Evolutionary conservation across 1,284 basidiomycete genomes (phyloP).

Genomic region (Pholiota adiposa): DNA sequence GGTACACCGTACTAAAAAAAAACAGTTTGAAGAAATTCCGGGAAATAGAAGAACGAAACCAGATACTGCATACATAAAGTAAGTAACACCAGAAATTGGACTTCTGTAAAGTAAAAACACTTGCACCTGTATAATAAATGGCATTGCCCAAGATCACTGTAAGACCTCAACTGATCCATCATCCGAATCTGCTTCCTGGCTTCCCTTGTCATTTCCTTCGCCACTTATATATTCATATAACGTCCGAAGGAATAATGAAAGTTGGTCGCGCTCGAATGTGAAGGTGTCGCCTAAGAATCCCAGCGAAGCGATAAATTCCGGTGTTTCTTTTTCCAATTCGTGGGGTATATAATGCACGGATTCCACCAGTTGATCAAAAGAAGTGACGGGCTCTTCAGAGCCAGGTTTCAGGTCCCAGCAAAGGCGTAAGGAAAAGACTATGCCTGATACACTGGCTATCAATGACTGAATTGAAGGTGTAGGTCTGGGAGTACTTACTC

Average conservation of each 20-base stretch:
- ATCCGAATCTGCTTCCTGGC: conserved; percentile 39
- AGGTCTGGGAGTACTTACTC: conserved; percentile 38
- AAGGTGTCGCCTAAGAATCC: conserved; percentile 66
- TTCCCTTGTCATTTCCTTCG: conserved; percentile 35
- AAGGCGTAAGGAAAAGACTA: conserved; percentile 62
- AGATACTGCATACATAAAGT: conserved; percentile 4
- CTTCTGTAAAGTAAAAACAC: background rate
- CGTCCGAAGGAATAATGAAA: conserved; percentile 65
- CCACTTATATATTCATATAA: conserved; percentile 53
- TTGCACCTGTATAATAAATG: background rate
- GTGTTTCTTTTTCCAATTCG: conserved; percentile 62
- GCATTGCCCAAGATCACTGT: conserved; percentile 7
- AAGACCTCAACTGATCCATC: conserved; percentile 25
- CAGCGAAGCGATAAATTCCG: conserved; percentile 57
- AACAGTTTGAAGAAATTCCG: background rate
- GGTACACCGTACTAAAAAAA: background rate
- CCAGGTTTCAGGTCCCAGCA: conserved; percentile 40
- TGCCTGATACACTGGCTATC: conserved; percentile 42
- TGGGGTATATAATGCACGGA: conserved; percentile 65
- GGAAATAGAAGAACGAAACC: background rate
- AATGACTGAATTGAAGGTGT: background rate
- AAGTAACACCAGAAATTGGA: background rate
- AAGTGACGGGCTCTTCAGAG: conserved; percentile 29
- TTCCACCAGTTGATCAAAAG: conserved; percentile 44
- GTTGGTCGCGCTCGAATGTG: conserved; percentile 67